A percentile compares a stretch with the other conserved stretches of the same genome.
phyloP scores from a whole-genome alignment of 331 rosid species.

The Spiraea crenata region DNA sequence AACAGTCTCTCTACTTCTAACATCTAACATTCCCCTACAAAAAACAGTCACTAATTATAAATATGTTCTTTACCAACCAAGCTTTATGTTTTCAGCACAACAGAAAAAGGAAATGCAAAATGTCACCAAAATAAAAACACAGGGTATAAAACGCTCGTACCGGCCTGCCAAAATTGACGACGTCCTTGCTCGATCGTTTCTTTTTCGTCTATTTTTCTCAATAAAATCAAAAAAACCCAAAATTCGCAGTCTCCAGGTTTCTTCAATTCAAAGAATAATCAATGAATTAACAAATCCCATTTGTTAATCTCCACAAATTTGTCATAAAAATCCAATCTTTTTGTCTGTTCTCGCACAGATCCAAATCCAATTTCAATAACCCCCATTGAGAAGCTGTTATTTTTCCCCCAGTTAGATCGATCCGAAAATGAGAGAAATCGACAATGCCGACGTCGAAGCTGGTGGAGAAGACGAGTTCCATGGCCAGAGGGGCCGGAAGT shows the following conservation, averaged over 20 bases:
- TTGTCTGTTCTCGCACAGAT: not conserved
- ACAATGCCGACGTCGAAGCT: slow-evolving; percentile 76
- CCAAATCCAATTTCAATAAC: not conserved
- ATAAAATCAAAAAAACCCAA: not conserved
- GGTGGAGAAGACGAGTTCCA: slow-evolving; percentile 66
- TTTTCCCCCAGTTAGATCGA: slow-evolving; percentile 6
- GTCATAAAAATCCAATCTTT: not conserved
- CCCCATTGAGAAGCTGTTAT: not conserved
- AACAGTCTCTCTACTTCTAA: no score
- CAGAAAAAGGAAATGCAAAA: not conserved
- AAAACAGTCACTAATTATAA: no score
- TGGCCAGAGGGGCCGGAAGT: slow-evolving; percentile 64
- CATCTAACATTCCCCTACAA: no score
- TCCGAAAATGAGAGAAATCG: slow-evolving; percentile 39
- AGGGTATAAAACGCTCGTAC: not conserved
- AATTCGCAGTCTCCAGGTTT: not conserved
- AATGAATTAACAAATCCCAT: not conserved
- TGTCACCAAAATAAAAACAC: no score
- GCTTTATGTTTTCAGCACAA: no score
- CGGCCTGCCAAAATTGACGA: not conserved
- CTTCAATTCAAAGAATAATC: slow-evolving; percentile 26
- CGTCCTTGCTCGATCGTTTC: not conserved
- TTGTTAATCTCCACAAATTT: not conserved
- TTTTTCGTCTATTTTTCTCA: not conserved
- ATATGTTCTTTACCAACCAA: no score